These are phyloP conservation scores for Xylaria sp. DNA, from an alignment of 2,329 filamentous ascomycete genomes.

Conservation along the genomic window DNA sequence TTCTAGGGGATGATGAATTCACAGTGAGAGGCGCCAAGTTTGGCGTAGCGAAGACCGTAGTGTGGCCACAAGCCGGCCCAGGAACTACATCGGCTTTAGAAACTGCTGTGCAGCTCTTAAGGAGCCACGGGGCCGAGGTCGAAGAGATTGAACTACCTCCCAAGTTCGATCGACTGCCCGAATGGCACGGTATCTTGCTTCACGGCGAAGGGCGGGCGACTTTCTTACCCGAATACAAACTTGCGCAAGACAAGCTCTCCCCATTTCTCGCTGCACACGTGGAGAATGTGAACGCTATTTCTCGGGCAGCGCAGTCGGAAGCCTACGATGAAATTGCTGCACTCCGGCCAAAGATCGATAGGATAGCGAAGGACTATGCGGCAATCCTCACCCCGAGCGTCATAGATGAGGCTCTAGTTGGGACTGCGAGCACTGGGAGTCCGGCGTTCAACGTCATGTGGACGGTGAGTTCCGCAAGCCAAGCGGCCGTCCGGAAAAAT, in stretches of 20 bases:
- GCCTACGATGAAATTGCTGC: slow-evolving; percentile 66
- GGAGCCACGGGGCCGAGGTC: slow-evolving; percentile 62
- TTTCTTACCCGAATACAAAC: slow-evolving; percentile 65
- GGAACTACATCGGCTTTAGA: slow-evolving; percentile 58
- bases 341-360: slow-evolving; percentile 65
- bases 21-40: slow-evolving; percentile 62
- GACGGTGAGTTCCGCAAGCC: slow-evolving; percentile 57
- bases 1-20: slow-evolving; percentile 43
- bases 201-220: slow-evolving; percentile 62
- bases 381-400: slow-evolving; percentile 69
- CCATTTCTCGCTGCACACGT: slow-evolving; percentile 61
- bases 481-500: not conserved
- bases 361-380: slow-evolving; percentile 61
- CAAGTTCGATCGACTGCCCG: slow-evolving; percentile 59
- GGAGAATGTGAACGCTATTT: slow-evolving; percentile 58
- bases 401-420: slow-evolving; percentile 68
- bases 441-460: slow-evolving; percentile 63
- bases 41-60: slow-evolving; percentile 63
- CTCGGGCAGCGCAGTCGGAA: slow-evolving; percentile 60
- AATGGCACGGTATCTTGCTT: slow-evolving; percentile 65
- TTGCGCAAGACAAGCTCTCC: slow-evolving; percentile 60
- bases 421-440: slow-evolving; percentile 64
- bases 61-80: slow-evolving; percentile 61
- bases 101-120: slow-evolving; percentile 55
- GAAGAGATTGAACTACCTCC: slow-evolving; percentile 65